Percentiles rank a stretch among this genome's conserved stretches.
Conservation (phyloP, 2,329 filamentous ascomycete genomes). For the Calcarisporium arbuscula region DNA sequence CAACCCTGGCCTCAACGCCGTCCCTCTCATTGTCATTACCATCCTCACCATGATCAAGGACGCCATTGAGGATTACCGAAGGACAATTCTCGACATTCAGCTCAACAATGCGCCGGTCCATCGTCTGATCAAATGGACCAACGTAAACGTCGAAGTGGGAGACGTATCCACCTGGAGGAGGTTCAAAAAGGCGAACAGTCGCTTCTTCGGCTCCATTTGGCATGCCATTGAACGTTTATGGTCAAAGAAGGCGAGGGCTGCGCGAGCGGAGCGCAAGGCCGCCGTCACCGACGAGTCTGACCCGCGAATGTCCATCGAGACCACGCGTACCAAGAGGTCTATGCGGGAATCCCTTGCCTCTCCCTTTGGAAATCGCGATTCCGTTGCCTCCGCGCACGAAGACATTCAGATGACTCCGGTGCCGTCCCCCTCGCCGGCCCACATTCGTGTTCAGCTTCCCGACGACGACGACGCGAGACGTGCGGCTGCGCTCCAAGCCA, state of each 20-base stretch:
- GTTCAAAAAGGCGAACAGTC: conserved; percentile 82
- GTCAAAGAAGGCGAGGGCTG: conserved; percentile 44
- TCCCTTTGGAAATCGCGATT: conserved; percentile 47
- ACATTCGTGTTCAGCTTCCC: conserved; percentile 32
- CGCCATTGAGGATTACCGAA: conserved; percentile 88
- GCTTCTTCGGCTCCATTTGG: conserved; percentile 49
- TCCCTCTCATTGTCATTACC: conserved; percentile 90
- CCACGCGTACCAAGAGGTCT: conserved; percentile 25
- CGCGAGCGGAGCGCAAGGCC: conserved; percentile 41
- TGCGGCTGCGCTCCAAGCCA: conserved; percentile 32
- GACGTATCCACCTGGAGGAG: conserved; percentile 79
- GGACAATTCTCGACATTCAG: conserved; percentile 85
- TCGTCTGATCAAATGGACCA: conserved; percentile 79
- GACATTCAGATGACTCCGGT: conserved; percentile 97
- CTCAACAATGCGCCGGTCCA: conserved; percentile 96
- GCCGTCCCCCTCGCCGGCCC: conserved; percentile 58
- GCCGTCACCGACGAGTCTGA: conserved; percentile 35
- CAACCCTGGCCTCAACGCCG: conserved; percentile 84
- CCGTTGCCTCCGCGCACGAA: conserved; percentile 50
- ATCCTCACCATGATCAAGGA: conserved; percentile 87
- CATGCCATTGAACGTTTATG: conserved; percentile 39
- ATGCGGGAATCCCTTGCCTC: conserved; percentile 36
- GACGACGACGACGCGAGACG: conserved; percentile 27
- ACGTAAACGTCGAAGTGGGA: conserved; percentile 88
- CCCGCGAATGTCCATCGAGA: conserved; percentile 52